phyloP scores from a whole-genome alignment of 2,329 filamentous ascomycete species.

The Malbranchea zuffiana region DNA sequence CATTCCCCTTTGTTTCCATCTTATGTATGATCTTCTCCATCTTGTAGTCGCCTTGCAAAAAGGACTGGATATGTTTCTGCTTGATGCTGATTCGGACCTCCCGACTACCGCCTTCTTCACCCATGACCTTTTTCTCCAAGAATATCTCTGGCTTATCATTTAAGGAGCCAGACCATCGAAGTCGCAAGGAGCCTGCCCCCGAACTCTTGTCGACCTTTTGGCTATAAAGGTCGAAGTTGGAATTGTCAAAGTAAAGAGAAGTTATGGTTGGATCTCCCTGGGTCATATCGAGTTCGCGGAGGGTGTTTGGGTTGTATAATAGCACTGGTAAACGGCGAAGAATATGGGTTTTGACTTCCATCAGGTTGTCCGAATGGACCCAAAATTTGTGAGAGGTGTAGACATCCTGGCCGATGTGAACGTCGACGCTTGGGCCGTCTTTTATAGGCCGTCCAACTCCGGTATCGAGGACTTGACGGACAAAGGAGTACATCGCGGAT shows the following conservation, averaged over 20 bases:
- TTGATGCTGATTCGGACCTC: constrained; percentile 79
- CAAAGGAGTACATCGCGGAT: constrained; percentile 91
- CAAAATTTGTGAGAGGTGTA: constrained; percentile 92
- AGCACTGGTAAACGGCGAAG: constrained; percentile 81
- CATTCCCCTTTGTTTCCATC: constrained; percentile 61
- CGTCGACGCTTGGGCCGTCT: constrained; percentile 34
- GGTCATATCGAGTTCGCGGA: constrained; percentile 68
- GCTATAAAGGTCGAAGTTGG: constrained; percentile 73
- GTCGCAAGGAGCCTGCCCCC: constrained; percentile 68
- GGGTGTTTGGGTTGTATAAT: constrained; percentile 77
- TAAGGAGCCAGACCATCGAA: constrained; percentile 87
- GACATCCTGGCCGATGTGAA: constrained; percentile 47
- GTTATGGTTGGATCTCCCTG: constrained; percentile 80
- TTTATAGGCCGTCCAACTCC: constrained; percentile 41
- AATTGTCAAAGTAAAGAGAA: constrained; percentile 90
- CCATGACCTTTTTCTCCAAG: constrained; percentile 80
- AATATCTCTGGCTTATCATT: constrained; percentile 66
- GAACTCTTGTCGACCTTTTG: constrained; percentile 68
- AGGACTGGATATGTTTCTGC: constrained; percentile 82
- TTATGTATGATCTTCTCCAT: constrained; percentile 86
- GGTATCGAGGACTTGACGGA: constrained; percentile 60
- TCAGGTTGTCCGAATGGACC: constrained; percentile 88
- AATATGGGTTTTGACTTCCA: constrained; percentile 95
- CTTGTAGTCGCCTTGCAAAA: constrained; percentile 75
- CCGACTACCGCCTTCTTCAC: constrained; percentile 62